These are phyloP conservation scores for Tetrapisispora namnaoensis DNA, from an alignment of 805 yeast genomes.

Conservation along the genomic window DNA sequence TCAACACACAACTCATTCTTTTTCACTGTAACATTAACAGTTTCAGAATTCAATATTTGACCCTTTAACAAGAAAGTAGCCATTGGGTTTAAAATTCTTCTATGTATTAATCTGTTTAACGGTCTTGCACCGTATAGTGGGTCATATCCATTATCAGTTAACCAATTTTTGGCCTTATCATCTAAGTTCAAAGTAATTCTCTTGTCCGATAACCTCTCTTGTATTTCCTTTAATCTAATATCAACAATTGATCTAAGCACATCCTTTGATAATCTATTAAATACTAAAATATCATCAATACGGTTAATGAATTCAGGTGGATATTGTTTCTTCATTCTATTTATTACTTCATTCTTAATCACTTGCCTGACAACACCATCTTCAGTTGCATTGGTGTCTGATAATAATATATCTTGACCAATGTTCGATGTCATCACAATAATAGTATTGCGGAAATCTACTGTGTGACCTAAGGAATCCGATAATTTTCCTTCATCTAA, in stretches of 20 bases:
- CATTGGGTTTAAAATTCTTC: conserved; percentile 76
- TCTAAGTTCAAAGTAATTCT: conserved; percentile 53
- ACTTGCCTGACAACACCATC: conserved; percentile 48
- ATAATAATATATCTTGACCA: conserved; percentile 80
- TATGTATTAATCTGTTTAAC: conserved; percentile 79
- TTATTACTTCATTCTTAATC: conserved; percentile 51
- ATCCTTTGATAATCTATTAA: conserved; percentile 74
- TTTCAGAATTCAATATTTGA: conserved; percentile 51
- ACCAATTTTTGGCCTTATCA: conserved; percentile 62
- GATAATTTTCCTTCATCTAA: conserved; percentile 92
- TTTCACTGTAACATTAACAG: conserved; percentile 40
- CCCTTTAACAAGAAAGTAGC: conserved; percentile 75
- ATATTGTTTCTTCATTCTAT: conserved; percentile 59
- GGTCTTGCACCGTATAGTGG: conserved; percentile 94
- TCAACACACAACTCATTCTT: conserved; percentile 34
- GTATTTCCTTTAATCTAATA: conserved; percentile 72
- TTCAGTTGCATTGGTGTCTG: conserved; percentile 54
- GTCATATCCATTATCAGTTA: conserved; percentile 83
- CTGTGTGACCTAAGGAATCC: conserved; percentile 88
- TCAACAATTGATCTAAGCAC: conserved; percentile 77
- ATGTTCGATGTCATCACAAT: conserved; percentile 95
- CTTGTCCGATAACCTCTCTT: conserved; percentile 66
- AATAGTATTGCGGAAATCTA: conserved; percentile 89
- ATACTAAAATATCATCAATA: conserved; percentile 86
- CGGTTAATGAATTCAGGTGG: conserved; percentile 96